These are phyloP conservation scores for Micractinium conductrix DNA, from an alignment of 139 green algal species.

Conservation along the genomic window DNA sequence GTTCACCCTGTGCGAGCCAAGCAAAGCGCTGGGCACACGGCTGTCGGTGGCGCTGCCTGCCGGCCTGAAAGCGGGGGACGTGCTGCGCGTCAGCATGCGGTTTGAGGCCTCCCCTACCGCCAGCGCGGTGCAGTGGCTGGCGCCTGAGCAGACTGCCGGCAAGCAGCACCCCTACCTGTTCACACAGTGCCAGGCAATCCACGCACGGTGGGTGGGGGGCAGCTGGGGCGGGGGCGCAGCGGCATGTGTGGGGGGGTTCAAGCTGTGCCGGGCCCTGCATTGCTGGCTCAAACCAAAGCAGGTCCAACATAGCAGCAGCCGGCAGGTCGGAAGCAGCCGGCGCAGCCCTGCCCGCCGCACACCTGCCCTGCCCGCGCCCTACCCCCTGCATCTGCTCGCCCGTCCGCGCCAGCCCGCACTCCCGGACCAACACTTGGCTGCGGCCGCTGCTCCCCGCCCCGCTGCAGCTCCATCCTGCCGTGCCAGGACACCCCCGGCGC, in stretches of 20 bases:
- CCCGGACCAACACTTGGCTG: background rate
- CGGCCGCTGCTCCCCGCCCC: background rate
- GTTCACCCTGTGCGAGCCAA: slow-evolving; percentile 35
- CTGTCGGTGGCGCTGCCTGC: slow-evolving; percentile 56
- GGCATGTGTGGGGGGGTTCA: too few species aligned
- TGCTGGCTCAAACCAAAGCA: too few species aligned
- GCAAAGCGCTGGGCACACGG: slow-evolving; percentile 57
- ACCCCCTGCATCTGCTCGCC: too few species aligned
- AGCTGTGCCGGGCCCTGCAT: too few species aligned
- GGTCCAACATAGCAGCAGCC: too few species aligned
- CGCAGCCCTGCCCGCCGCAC: too few species aligned
- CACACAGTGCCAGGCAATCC: slow-evolving; percentile 96
- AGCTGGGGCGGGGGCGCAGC: too few species aligned
- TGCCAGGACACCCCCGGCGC: slow-evolving; percentile 90
- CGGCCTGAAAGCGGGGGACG: slow-evolving; percentile 28
- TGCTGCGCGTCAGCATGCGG: slow-evolving; percentile 21
- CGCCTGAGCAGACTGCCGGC: slow-evolving; percentile 81
- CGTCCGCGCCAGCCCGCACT: background rate
- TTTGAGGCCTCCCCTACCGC: slow-evolving; percentile 51
- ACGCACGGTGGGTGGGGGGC: slow-evolving; percentile 71
- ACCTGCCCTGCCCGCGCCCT: too few species aligned
- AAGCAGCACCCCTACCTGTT: slow-evolving; percentile 91
- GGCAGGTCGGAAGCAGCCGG: too few species aligned
- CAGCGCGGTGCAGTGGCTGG: slow-evolving; percentile 84
- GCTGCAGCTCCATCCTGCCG: slow-evolving; percentile 77